A percentile compares a stretch with the other conserved stretches of the same genome.
Evolutionary conservation across 257 asterid genomes (phyloP).

Genomic region (Gentiana macrophylla): DNA sequence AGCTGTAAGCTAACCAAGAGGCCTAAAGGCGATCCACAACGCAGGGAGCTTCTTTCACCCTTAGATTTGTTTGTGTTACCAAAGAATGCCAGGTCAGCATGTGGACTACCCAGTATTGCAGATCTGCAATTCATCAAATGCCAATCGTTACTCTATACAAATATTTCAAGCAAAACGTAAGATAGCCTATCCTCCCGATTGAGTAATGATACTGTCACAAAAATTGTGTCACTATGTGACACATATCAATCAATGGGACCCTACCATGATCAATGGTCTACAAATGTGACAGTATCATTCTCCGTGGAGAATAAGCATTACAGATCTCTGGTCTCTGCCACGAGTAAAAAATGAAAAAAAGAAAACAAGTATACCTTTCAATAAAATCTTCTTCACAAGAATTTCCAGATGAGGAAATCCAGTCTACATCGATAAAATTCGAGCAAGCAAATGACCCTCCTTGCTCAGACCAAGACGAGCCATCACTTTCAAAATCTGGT

Average conservation of each 20-base stretch:
- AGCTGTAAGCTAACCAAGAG: constrained; percentile 41
- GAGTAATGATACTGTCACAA: neutral
- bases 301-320: neutral
- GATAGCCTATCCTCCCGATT: neutral
- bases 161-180: neutral
- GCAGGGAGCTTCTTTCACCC: constrained; percentile 28
- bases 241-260: too few species aligned
- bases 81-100: constrained; percentile 33
- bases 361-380: constrained; percentile 42
- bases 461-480: constrained; percentile 25
- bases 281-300: neutral
- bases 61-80: constrained; percentile 20
- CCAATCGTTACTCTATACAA: too few species aligned
- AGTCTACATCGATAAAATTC: constrained; percentile 65
- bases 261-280: neutral
- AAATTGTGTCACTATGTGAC: neutral
- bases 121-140: constrained; percentile 34
- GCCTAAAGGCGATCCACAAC: constrained; percentile 32
- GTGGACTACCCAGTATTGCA: constrained; percentile 35
- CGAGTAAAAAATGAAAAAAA: neutral
- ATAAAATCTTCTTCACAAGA: constrained; percentile 81
- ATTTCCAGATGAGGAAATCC: constrained; percentile 87
- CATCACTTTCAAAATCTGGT: constrained; percentile 38
- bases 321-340: neutral
- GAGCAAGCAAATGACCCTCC: constrained; percentile 52